Base-by-base conservation (phyloP, 2,329 filamentous ascomycete genomes). In the Septoria linicola region DNA sequence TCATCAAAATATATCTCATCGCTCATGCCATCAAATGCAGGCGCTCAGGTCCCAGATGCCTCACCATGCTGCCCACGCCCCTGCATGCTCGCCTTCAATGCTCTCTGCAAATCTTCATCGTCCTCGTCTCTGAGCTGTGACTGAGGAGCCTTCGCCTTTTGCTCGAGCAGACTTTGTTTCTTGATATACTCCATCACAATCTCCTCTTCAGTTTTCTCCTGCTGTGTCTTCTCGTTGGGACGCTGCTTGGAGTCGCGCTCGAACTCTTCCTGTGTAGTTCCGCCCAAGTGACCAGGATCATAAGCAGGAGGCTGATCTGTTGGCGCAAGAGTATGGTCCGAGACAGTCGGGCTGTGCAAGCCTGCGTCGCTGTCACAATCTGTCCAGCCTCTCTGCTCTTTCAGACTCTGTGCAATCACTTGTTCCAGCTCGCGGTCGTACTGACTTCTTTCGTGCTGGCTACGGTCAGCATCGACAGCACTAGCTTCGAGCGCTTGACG, bases 151-250 rank as follows among this genome's bases (percentile, higher is more conserved):
- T 54, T 59, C 5, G 46, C 53, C 55, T 70, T 73, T 65, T 63
- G 58, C 69, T 92, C 88, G 0, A 80, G 76, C 35, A 89, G 65
- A 66, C 85, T 89, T 72, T 90, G 85, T 72, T 83, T 86, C 75
- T 85, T 87, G 34, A 89, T 78, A 67, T 88, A 89, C 62, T 89
- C 85, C 65, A 91, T 68, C 7, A 90, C 80, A 51, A 87, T 82
- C 49, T 89, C 81, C 65, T 91, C 86, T 63, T 90, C 87, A 68
- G 20, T 79, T 76, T 45, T 66, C 66, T 69, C 67, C 62, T 66
- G 67, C 60, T 59, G 53, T 4, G 49, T 58, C 53, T 58, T 63
- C 60, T 65, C 63, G 25, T 51, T 50, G 19, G 41, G 49, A n/a
- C 41, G 37, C 31, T 45, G 16, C 11, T 31, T 25, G 21, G 51